Base-by-base conservation (phyloP, 106 monocot species). In the Dendrobium chrysotoxum region DNA sequence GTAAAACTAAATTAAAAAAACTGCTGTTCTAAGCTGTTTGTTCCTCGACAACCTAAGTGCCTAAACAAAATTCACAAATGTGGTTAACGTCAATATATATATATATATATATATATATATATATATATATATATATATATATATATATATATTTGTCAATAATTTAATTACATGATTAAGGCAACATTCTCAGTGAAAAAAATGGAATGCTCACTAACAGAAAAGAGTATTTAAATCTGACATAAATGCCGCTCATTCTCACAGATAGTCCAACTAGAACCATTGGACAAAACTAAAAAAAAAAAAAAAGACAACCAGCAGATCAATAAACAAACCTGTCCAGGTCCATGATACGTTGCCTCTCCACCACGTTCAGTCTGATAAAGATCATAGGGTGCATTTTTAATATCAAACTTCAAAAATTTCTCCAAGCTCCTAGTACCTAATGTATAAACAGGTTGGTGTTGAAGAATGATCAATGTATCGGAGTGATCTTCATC, bases 331-430 rank as follows among this genome's bases (percentile, higher is more conserved):
- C 77, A 39, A 75, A 96, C 96, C 92, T 96, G 96, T 68, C 93
- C 93, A 85, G 96, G 96, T 23, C 96, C 96, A 85, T 94, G 96
- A 89, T 89, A 96, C 38, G 96, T 96, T 30, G 92, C 93, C 80
- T 96, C 96, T 6, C 96, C 96, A 72, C 96, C 96, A 71, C 96
- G 90, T 47, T 96, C 96, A 55, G 92, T 96, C 26, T 90, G 80
- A 61, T 87, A 88, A 83, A 96, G 41, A 53, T 92, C 89, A 85
- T 84, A 88, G 20, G 96, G 96, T 71, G 96, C 64, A 83, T 89
- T 80, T 78, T 85, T 38, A 54, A 88, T 57, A 78, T 94, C 82
- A 84, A 96, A 94, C 68, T 96, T 90, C 64, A 96, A 50, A 81
- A 89, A 83, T 40, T 94, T 75, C 66, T 92, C 93, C 9, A 16